Percentiles rank a stretch among this genome's conserved stretches.
Evolutionary conservation across 2,329 filamentous ascomycete genomes (phyloP).

Genomic region (Trichophyton equinum): DNA sequence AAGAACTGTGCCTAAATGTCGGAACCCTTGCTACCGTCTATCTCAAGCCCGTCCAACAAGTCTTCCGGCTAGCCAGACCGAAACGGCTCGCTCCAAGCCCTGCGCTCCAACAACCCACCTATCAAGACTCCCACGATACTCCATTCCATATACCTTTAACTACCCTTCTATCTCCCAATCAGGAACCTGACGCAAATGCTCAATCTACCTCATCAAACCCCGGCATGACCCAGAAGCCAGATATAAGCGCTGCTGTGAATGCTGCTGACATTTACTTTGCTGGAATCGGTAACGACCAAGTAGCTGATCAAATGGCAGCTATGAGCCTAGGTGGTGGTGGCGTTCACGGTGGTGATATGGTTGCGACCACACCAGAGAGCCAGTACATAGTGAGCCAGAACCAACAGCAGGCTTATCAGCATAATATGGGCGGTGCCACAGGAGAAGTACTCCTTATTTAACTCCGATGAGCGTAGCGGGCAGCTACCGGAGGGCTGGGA

Average conservation of each 20-base stretch:
- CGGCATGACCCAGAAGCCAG: conserved; percentile 25
- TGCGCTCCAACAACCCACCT: conserved; percentile 61
- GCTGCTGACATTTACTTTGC: conserved; percentile 88
- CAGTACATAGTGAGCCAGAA: conserved; percentile 69
- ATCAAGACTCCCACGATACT: conserved; percentile 31
- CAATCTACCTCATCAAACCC: conserved; percentile 17
- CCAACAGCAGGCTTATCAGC: conserved; percentile 46
- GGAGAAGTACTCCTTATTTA: conserved; percentile 50
- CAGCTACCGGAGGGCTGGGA: neutral
- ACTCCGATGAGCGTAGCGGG: neutral
- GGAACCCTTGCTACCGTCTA: conserved; percentile 95
- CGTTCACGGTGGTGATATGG: conserved; percentile 47
- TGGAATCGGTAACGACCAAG: conserved; percentile 58
- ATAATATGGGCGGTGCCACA: conserved; percentile 46
- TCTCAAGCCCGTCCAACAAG: conserved; percentile 91
- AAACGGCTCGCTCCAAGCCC: conserved; percentile 69
- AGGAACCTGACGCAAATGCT: conserved; percentile 16
- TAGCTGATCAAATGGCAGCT: conserved; percentile 62
- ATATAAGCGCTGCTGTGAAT: conserved; percentile 59
- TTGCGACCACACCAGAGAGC: conserved; percentile 38
- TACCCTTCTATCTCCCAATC: conserved; percentile 34
- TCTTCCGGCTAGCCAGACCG: conserved; percentile 80
- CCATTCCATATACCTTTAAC: conserved; percentile 18
- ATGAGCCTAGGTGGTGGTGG: conserved; percentile 55
- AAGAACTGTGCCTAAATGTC: conserved; percentile 95